phyloP scores from a whole-genome alignment of 164 flowering plant species.

The Umbellularia californica region DNA sequence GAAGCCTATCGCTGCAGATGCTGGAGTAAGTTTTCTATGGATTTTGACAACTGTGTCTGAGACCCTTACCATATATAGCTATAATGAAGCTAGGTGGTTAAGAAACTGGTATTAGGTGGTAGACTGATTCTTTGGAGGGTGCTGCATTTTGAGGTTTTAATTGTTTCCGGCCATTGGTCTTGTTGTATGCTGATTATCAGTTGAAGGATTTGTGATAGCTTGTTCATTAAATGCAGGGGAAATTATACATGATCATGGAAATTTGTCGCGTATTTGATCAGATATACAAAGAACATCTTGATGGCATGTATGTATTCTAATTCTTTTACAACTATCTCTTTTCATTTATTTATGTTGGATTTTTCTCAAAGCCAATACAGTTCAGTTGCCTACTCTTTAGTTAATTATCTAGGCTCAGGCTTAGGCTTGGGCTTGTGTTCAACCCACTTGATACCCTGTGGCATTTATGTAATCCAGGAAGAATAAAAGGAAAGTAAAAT shows the following conservation, averaged over 20 bases:
- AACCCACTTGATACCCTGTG: no score
- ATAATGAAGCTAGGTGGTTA: not conserved
- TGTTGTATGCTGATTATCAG: not conserved
- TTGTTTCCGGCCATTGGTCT: not conserved
- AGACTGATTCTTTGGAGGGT: not conserved
- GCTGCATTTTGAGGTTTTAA: not conserved
- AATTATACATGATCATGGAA: conserved; percentile 68
- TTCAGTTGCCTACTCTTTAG: no score
- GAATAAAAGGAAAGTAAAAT: no score
- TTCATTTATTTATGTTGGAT: not conserved
- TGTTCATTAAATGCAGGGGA: conserved; percentile 48
- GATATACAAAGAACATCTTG: conserved; percentile 77
- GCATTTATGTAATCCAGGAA: no score
- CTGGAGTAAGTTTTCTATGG: conserved; percentile 51
- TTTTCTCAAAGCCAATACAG: not conserved
- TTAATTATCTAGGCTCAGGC: no score
- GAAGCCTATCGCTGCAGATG: conserved; percentile 77
- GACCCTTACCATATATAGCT: not conserved
- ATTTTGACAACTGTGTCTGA: not conserved
- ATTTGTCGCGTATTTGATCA: conserved; percentile 73
- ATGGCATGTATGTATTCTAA: conserved; percentile 60
- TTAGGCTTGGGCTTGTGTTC: no score
- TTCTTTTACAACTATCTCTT: not conserved
- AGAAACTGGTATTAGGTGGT: not conserved
- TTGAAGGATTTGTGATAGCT: conserved; percentile 9